These are phyloP conservation scores for Syzygium grande DNA, from an alignment of 345 rosid species.

Conservation along the genomic window DNA sequence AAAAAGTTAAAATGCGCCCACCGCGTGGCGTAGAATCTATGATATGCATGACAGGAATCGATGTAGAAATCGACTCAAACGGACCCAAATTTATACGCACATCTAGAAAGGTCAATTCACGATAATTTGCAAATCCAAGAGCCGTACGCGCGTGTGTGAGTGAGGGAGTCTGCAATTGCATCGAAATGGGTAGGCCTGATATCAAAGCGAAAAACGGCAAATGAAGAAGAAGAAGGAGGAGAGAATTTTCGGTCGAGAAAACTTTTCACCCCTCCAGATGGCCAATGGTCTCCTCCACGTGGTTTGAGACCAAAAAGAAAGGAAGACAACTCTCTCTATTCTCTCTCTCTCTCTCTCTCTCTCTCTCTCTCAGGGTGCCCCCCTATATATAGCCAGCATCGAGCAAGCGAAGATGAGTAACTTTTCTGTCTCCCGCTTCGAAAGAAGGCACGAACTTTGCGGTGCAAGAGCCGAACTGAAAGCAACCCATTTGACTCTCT, in stretches of 20 bases:
- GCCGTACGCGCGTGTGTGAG: background rate
- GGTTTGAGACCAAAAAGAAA: slow-evolving; percentile 1
- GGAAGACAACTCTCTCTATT: background rate
- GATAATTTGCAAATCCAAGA: background rate
- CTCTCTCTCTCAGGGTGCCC: background rate
- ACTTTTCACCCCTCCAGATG: background rate
- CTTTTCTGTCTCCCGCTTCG: background rate
- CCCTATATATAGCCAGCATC: background rate
- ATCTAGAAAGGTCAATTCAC: background rate
- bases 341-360: background rate
- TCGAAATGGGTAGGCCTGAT: background rate
- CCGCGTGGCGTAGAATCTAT: background rate
- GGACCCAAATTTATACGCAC: background rate
- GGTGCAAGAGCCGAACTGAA: background rate
- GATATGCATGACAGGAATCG: rapidly evolving
- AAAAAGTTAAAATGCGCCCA: background rate
- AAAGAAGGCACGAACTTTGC: background rate
- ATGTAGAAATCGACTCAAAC: background rate
- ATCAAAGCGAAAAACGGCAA: background rate
- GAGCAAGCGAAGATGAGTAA: background rate
- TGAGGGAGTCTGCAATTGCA: background rate
- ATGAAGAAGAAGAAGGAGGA: background rate
- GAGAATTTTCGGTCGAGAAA: background rate
- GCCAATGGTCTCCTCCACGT: slow-evolving; percentile 40
- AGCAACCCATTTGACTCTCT: background rate